Evolutionary conservation across 2,329 filamentous ascomycete species (phyloP), one percentile per base, ranked within the genome.

Genomic region (Talaromyces pinophilus): DNA sequence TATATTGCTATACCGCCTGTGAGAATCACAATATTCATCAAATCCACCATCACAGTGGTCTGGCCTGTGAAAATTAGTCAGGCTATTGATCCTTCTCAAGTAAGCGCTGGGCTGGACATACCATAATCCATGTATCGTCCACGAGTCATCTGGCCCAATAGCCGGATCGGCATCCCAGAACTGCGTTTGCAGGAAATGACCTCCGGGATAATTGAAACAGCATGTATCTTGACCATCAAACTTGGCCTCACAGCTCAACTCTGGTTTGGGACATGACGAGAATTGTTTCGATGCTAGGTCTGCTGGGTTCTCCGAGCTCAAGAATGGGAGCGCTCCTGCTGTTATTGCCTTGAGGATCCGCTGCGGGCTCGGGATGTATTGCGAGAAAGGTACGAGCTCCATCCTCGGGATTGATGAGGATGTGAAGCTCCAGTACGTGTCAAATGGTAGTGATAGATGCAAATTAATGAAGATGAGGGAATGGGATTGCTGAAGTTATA

Each of bases 71-170:
- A 22, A 25, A 33, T 42, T 13, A 25, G 1, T 59, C 19, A 46
- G 57, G 38, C 7, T n/a, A 5, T 15, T 48, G 48, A 17, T n/a
- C 7, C 19, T 25, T 22, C 22, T 5, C n/a, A 61, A 40, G 7
- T 35, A 15, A 25, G 48, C 42, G 17, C 38, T 5, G 28, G 40
- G n/a, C n/a, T 17, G 40, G 13, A 40, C 62, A 35, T 75, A 85
- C 85, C 85, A 90, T 8, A 92, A 82, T 1, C 90, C 90, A 73
- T 92, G 90, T 48, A 92, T 84, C 1, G 89, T 92, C 90, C 90
- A 93, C 5, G 86, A 88, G 73, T 92, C 85, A 60, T 77, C 78
- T 1, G 90, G 90, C 0, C 91, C 90, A 3, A 87, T 85, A 1
- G 84, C 80, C 1, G 89, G 89, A 66, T 84, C 75, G 0, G 87